Percentiles rank a stretch among this genome's conserved stretches.
These are phyloP conservation scores for Larix sibirica DNA, from an alignment of 83 land plant genomes.

Conservation along the genomic window DNA sequence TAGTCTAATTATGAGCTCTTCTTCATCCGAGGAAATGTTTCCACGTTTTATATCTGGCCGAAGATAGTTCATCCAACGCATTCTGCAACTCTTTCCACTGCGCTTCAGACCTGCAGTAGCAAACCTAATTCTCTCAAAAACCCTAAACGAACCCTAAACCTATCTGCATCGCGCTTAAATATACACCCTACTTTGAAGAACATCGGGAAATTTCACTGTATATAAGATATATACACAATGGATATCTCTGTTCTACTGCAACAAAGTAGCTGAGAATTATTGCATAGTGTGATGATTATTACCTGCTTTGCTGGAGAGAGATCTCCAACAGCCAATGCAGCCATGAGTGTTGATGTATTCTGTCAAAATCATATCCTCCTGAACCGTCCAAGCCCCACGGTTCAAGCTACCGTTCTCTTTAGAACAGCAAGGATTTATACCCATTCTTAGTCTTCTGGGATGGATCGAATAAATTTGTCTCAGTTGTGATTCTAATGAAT, in stretches of 20 bases:
- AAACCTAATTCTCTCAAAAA: no score
- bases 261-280: no score
- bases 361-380: constrained; percentile 6
- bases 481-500: no score
- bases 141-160: no score
- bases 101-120: not conserved
- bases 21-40: not conserved
- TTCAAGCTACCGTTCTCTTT: not conserved
- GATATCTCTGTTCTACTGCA: no score
- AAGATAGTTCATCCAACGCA: constrained; percentile 11
- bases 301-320: constrained; percentile 1
- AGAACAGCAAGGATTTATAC: not conserved
- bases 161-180: no score
- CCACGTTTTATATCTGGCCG: not conserved
- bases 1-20: not conserved
- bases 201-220: no score
- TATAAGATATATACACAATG: no score
- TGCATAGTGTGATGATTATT: not conserved
- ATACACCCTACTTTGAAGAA: no score
- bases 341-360: not conserved
- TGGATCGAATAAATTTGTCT: no score
- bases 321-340: not conserved
- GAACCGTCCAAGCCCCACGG: constrained; percentile 4
- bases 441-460: not conserved
- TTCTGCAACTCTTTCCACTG: constrained; percentile 11